Evolutionary conservation across 192 early-diverging fungal genomes (phyloP).

Genomic region (Geranomyces michiganensis): DNA sequence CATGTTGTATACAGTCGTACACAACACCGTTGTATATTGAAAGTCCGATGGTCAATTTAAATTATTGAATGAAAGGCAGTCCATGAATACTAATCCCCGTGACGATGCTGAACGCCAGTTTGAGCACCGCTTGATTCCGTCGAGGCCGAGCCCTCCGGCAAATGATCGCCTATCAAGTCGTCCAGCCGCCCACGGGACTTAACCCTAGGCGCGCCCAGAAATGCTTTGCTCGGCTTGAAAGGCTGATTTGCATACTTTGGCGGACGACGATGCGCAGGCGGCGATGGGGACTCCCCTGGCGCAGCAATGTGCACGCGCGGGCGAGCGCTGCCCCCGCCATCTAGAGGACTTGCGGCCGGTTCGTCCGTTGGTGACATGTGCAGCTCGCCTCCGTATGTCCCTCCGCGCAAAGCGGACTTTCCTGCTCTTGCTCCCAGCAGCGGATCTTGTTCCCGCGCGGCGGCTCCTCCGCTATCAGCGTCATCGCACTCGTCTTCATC

Average conservation of each 20-base stretch:
- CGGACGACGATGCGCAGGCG: background rate
- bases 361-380: background rate
- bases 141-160: no score
- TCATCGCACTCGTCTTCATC: slow-evolving; percentile 7
- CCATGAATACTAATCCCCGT: no score
- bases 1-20: no score
- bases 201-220: slow-evolving; percentile 1
- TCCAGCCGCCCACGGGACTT: background rate
- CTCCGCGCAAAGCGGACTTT: background rate
- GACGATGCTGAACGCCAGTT: no score
- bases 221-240: slow-evolving; percentile 19
- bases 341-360: background rate
- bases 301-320: background rate
- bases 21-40: no score
- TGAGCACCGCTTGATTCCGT: no score
- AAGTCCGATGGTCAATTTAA: no score
- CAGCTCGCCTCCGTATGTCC: background rate
- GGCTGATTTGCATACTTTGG: slow-evolving; percentile 13
- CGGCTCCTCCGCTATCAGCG: background rate
- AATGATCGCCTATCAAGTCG: no score
- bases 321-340: background rate
- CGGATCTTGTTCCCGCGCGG: background rate
- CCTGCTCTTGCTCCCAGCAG: background rate
- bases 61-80: no score
- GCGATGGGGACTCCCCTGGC: slow-evolving; percentile 1